phyloP scores from a whole-genome alignment of 345 rosid species.

The Populus deltoides region DNA sequence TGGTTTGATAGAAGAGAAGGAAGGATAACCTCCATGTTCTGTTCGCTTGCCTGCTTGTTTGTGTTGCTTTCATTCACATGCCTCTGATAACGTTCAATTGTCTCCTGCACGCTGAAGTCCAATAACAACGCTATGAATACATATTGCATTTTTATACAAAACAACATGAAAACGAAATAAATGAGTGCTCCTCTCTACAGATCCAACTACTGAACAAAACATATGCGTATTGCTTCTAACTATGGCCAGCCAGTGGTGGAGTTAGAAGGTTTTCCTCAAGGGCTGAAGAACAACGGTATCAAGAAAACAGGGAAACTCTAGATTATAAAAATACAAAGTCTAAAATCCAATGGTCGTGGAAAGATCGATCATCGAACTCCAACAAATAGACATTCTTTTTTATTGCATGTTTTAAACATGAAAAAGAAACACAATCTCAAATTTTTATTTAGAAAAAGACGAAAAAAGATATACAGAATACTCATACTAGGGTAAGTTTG shows the following conservation, averaged over 20 bases:
- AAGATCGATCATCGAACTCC: too few species aligned
- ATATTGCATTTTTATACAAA: not conserved
- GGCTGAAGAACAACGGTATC: too few species aligned
- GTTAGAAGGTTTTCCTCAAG: too few species aligned
- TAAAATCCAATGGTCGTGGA: not conserved
- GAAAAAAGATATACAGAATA: not conserved
- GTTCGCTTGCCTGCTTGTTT: constrained; percentile 16
- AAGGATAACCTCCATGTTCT: constrained; percentile 29
- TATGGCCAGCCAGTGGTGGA: too few species aligned
- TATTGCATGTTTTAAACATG: too few species aligned
- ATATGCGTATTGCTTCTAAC: not conserved
- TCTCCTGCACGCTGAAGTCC: constrained; percentile 32
- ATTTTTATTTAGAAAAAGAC: too few species aligned
- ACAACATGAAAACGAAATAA: not conserved
- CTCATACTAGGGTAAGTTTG: not conserved
- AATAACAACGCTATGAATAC: not conserved
- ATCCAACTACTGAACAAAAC: not conserved
- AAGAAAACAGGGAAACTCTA: too few species aligned
- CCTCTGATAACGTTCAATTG: constrained; percentile 30
- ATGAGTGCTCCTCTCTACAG: not conserved
- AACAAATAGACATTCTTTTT: too few species aligned
- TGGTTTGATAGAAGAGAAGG: not conserved
- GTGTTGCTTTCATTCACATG: constrained; percentile 24
- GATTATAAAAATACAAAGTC: not conserved
- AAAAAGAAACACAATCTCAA: too few species aligned